Evolutionary conservation across 768 basidiomycete genomes (phyloP).

Genomic region (Neoboletus magnificus): DNA sequence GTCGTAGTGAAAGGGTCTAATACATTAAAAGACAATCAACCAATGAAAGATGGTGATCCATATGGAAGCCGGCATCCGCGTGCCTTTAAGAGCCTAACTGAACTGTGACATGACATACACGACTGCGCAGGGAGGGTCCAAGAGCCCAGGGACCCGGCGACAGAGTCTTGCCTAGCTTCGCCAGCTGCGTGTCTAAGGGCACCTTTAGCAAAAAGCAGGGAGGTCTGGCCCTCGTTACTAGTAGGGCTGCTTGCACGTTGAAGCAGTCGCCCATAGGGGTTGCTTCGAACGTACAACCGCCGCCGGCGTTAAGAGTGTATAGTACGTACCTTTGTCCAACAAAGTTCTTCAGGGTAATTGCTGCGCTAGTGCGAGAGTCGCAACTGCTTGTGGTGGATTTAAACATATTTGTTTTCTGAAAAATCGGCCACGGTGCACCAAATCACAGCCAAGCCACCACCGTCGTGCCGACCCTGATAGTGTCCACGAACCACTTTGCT

Average conservation of each 20-base stretch:
- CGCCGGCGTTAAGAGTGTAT: too few relatives aligned
- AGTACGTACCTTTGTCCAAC: too few relatives aligned
- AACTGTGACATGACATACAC: not conserved
- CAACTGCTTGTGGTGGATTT: too few relatives aligned
- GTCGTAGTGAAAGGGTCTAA: too few relatives aligned
- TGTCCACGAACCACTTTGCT: not conserved
- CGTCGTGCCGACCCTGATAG: not conserved
- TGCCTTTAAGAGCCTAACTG: not conserved
- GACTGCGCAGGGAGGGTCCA: too few relatives aligned
- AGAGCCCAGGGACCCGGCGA: too few relatives aligned
- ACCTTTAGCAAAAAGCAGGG: not conserved
- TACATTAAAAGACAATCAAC: not conserved
- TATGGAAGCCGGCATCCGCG: not conserved
- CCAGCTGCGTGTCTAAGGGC: not conserved
- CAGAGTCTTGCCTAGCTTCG: not conserved
- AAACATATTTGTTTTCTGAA: too few relatives aligned
- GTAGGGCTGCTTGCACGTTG: not conserved
- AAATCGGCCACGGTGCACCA: not conserved
- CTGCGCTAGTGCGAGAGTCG: too few relatives aligned
- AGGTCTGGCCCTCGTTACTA: too few relatives aligned
- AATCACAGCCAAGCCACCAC: not conserved
- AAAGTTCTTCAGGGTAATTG: too few relatives aligned
- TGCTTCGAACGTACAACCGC: not conserved
- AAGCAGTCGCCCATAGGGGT: not conserved
- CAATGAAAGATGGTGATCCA: not conserved